A percentile compares a stretch with the other conserved stretches of the same genome.
These are phyloP conservation scores for Russula vinacea DNA, from an alignment of 768 basidiomycete genomes.

Conservation along the genomic window DNA sequence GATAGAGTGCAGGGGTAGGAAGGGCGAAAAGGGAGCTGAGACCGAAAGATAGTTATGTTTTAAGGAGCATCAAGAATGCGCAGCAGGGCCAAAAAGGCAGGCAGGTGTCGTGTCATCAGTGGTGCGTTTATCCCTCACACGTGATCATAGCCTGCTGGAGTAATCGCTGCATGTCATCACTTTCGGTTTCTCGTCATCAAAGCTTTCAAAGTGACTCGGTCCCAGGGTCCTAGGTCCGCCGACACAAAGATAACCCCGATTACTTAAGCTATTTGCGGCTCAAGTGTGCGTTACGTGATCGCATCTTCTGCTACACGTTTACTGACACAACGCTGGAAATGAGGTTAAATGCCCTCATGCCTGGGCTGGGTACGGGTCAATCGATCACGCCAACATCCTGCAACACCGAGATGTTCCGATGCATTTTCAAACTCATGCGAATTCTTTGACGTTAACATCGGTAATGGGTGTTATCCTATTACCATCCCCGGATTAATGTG, in stretches of 20 bases:
- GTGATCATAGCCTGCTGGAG: neutral
- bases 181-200: too few relatives aligned
- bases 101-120: neutral
- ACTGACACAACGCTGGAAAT: neutral
- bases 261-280: neutral
- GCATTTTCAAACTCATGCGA: neutral
- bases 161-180: too few relatives aligned
- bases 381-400: neutral
- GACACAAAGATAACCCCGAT: neutral
- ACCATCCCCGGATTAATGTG: neutral
- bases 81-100: neutral
- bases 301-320: too few relatives aligned
- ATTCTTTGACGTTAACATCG: neutral
- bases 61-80: neutral
- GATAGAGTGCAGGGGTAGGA: slow-evolving; percentile 2
- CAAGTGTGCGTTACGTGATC: too few relatives aligned
- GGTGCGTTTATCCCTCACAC: neutral
- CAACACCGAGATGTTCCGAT: neutral
- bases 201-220: neutral
- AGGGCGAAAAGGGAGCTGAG: too few relatives aligned
- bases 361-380: neutral
- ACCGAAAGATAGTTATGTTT: neutral
- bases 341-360: neutral
- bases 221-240: neutral
- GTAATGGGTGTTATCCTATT: neutral